Conservation (phyloP, 2,329 filamentous ascomycete species). For the Albophoma yamanashiensis region DNA sequence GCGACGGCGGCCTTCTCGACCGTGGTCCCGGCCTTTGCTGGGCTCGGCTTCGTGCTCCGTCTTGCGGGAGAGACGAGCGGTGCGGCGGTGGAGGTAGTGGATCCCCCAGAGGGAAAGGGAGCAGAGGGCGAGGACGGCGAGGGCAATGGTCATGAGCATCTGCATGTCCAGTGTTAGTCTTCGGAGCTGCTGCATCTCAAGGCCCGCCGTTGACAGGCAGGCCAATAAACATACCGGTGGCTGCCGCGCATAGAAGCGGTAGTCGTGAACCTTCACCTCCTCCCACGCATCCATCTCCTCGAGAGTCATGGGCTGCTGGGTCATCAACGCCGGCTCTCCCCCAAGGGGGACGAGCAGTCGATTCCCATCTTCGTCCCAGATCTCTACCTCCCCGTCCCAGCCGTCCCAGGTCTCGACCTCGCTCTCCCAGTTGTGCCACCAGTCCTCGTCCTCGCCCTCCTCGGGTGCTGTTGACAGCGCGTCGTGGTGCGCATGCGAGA, state of each 20-base stretch:
- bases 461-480: background rate
- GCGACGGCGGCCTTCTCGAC: constrained; percentile 8
- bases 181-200: background rate
- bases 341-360: background rate
- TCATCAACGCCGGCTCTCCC: background rate
- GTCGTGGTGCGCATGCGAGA: background rate
- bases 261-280: background rate
- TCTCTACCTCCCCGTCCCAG: background rate
- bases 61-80: constrained; percentile 6
- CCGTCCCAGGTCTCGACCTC: background rate
- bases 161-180: background rate
- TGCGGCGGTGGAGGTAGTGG: constrained; percentile 12
- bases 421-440: background rate
- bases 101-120: constrained; percentile 15
- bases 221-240: background rate
- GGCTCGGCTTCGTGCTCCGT: background rate
- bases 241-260: background rate
- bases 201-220: background rate
- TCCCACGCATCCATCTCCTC: background rate
- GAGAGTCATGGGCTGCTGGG: background rate
- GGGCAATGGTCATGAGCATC: constrained; percentile 11
- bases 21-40: background rate
- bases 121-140: constrained; percentile 12
- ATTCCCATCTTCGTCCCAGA: background rate
- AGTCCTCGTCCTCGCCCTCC: background rate